These are phyloP conservation scores for Amphicarpaea edgeworthii DNA, from an alignment of 306 rosid species.

Conservation along the genomic window DNA sequence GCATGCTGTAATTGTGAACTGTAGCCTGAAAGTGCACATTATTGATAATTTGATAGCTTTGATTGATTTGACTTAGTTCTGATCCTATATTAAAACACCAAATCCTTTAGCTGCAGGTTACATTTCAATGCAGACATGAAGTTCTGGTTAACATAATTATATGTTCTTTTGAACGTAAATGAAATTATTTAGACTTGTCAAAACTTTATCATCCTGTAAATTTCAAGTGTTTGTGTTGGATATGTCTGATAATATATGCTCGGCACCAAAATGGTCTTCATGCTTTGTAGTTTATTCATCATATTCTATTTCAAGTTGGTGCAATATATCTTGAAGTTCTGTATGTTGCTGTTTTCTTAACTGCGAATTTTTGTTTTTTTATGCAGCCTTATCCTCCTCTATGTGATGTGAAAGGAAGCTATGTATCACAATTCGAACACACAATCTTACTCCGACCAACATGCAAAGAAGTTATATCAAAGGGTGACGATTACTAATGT, in stretches of 20 bases:
- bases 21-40: constrained; percentile 5
- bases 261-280: too few relatives aligned
- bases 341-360: not conserved
- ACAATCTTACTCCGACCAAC: constrained; percentile 93
- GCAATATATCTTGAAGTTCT: not conserved
- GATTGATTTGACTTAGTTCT: not conserved
- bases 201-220: not conserved
- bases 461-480: constrained; percentile 98
- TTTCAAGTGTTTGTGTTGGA: too few relatives aligned
- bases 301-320: not conserved
- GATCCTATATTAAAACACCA: constrained; percentile 3
- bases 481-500: constrained; percentile 83
- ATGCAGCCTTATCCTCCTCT: constrained; percentile 89
- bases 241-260: too few relatives aligned
- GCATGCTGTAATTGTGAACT: not conserved
- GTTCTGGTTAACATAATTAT: constrained; percentile 19
- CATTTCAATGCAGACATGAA: constrained; percentile 22
- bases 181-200: not conserved
- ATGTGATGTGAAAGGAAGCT: constrained; percentile 89
- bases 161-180: constrained; percentile 7
- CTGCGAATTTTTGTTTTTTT: constrained; percentile 2
- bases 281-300: too few relatives aligned
- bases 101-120: constrained; percentile 4
- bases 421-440: constrained; percentile 95
- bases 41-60: not conserved